Evolutionary conservation across 1,284 basidiomycete species (phyloP), one percentile per base, ranked within the genome.

Genomic region (Stereum hirsutum): DNA sequence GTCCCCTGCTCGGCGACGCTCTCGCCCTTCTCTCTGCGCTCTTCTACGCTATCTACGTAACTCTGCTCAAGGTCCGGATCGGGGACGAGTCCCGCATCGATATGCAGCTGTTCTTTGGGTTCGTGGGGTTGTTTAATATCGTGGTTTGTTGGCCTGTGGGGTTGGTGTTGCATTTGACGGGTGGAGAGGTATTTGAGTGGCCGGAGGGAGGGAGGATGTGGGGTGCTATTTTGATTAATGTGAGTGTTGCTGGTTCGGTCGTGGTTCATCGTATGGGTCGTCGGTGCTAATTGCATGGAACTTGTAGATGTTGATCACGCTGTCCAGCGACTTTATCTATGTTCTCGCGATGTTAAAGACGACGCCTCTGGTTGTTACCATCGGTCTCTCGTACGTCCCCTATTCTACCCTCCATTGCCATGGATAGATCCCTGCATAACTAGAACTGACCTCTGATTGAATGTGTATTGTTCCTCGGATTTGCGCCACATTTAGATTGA

Each of bases 331-430:
- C 62, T 94, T 86, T 57, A 63, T 94, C 41, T 94, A 93, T 60
- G 82, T 93, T 25, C 58, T 87, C 6, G 90, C 95, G 5, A 97
- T 98, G 93, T 77, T 99, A 49, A 97, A 96, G 70, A 97, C 94
- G 2, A 95, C 93, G 3, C 95, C 90, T 1, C 68, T 92, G 32
- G 87, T 95, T 19, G 93, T 91, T 11, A 99, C 95, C 1, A 72
- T 99, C 46, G 95, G 96, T 14, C 72, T 99, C 15, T n/a, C n/a
- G n/a, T n/a, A n/a, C n/a, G n/a, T n/a, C n/a, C n/a, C n/a, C n/a
- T n/a, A n/a, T n/a, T n/a, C n/a, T n/a, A n/a, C n/a, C n/a, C n/a
- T n/a, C n/a, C n/a, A n/a, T n/a, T n/a, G n/a, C n/a, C n/a, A n/a
- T n/a, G n/a, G n/a, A n/a, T n/a, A n/a, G n/a, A n/a, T n/a, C n/a